Percentiles rank a stretch among this genome's conserved stretches.
Conservation (phyloP, 1,284 basidiomycete genomes). For the Pisolithus thermaeus region DNA sequence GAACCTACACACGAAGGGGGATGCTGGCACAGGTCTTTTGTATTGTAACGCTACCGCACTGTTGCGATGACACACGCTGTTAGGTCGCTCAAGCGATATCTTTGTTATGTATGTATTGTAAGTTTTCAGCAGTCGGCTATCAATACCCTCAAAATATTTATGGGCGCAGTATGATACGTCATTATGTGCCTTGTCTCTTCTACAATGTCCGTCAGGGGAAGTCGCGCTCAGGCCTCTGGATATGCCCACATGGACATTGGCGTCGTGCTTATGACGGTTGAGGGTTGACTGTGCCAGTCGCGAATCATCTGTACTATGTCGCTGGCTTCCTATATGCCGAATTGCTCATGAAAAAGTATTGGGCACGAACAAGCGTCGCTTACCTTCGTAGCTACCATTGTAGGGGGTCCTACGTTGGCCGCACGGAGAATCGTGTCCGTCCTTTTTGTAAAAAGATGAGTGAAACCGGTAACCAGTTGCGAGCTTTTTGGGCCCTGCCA, state of each 20-base stretch:
- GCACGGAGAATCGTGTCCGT: neutral
- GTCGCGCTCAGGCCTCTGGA: neutral
- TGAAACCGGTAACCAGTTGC: slow-evolving; percentile 1
- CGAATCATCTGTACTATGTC: neutral
- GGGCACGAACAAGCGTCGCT: neutral
- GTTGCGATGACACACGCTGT: neutral
- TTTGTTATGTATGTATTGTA: no score
- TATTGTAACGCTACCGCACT: neutral
- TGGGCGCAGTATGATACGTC: neutral
- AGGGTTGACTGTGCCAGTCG: slow-evolving; percentile 4
- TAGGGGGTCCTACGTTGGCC: neutral
- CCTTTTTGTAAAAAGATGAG: neutral
- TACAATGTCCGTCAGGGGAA: neutral
- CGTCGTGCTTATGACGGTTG: neutral
- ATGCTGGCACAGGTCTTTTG: neutral
- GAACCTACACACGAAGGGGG: no score
- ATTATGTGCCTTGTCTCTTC: neutral
- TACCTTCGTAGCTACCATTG: neutral
- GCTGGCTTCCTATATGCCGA: neutral
- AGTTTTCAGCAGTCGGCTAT: no score
- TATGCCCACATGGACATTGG: slow-evolving; percentile 2
- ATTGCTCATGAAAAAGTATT: neutral
- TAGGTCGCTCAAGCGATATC: no score
- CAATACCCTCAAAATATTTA: neutral
- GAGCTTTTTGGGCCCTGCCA: slow-evolving; percentile 6